Evolutionary conservation across 176 grass and related monocot genomes (phyloP).

Genomic region (Cymbopogon citratus): DNA sequence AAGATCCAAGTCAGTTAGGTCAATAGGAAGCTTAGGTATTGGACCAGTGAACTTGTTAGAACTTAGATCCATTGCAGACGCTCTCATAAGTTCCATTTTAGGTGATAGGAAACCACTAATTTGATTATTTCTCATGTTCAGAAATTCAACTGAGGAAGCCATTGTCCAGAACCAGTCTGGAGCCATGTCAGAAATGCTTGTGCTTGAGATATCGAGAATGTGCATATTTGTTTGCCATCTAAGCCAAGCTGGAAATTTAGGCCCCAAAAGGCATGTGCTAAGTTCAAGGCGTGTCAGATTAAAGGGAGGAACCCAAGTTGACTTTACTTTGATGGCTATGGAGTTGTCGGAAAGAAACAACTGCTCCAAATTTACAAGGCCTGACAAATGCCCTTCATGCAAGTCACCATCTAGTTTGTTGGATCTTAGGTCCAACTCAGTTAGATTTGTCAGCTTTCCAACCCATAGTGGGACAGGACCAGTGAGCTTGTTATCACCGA

Average conservation of each 20-base stretch:
- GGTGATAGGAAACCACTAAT: neutral
- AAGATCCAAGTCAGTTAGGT: neutral
- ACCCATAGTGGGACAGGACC: neutral
- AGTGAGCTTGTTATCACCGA: neutral
- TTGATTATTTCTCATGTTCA: conserved; percentile 25
- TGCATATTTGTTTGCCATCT: neutral
- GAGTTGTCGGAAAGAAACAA: neutral
- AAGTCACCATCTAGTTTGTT: neutral
- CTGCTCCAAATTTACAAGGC: fast-evolving
- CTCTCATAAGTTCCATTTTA: neutral
- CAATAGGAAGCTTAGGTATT: conserved; percentile 21
- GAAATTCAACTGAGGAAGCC: fast-evolving
- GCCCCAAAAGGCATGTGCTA: neutral
- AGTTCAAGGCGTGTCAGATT: neutral
- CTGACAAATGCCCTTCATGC: conserved; percentile 17
- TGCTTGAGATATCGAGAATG: conserved; percentile 19
- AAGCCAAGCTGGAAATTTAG: conserved; percentile 31
- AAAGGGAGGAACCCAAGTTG: conserved; percentile 21
- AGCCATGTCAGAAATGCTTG: conserved; percentile 11
- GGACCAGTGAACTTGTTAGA: conserved; percentile 27
- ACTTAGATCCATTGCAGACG: neutral
- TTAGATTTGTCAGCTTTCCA: neutral
- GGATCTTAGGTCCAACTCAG: neutral
- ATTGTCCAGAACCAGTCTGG: conserved; percentile 38
- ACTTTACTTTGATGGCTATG: neutral